Percentiles rank a stretch among this genome's conserved stretches.
These are phyloP conservation scores for Silene vulgaris DNA, from an alignment of 179 eudicot genomes.

Conservation along the genomic window DNA sequence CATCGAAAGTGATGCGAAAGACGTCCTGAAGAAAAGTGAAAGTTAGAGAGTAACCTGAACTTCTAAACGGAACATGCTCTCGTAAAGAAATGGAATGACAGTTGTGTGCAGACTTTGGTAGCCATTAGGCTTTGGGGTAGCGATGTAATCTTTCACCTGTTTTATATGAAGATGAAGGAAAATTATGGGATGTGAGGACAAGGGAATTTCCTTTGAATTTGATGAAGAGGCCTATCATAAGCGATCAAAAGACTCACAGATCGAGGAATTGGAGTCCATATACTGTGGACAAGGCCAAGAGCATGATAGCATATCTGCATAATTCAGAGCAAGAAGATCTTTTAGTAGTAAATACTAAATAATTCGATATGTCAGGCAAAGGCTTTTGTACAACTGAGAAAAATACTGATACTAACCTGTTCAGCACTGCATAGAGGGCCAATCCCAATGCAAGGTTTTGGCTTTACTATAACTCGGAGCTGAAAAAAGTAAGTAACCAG, in stretches of 20 bases:
- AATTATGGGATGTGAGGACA: not conserved
- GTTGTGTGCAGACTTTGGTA: conserved; percentile 98
- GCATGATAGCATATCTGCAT: conserved; percentile 91
- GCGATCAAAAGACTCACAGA: conserved; percentile 51
- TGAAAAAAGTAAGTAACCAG: conserved; percentile 27
- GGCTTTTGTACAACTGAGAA: not conserved
- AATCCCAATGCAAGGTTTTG: conserved; percentile 72
- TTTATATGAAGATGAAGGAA: conserved; percentile 4
- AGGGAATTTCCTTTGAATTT: not conserved
- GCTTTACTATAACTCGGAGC: conserved; percentile 79
- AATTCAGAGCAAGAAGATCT: conserved; percentile 17
- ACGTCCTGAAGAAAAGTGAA: not conserved
- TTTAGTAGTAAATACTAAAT: conserved; percentile 1
- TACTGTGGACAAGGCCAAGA: conserved; percentile 92
- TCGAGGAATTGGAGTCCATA: conserved; percentile 93
- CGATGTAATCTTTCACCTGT: conserved; percentile 97
- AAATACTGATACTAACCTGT: conserved; percentile 46
- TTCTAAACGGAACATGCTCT: conserved; percentile 95
- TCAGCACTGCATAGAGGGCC: conserved; percentile 87
- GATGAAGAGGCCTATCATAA: conserved; percentile 2
- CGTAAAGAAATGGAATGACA: conserved; percentile 93
- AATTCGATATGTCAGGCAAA: conserved; percentile 4
- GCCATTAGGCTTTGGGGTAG: conserved; percentile 95
- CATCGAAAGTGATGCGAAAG: conserved; percentile 1
- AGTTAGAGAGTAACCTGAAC: conserved; percentile 62